Base-by-base conservation (phyloP, 2,329 filamentous ascomycete genomes). In the Coniochaeta pulveracea region DNA sequence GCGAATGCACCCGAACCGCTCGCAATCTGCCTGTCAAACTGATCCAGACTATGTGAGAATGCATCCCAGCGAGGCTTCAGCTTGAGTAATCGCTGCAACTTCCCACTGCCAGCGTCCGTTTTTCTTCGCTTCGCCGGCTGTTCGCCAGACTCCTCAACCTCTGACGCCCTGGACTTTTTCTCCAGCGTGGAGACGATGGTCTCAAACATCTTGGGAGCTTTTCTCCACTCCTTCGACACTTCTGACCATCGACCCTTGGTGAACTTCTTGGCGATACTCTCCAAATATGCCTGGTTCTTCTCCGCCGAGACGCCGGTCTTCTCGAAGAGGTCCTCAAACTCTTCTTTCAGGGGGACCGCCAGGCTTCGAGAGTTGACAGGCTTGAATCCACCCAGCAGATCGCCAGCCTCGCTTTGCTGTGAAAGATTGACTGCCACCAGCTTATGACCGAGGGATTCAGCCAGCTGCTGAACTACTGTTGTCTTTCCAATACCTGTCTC, bases 401-500 rank as follows among this genome's bases (percentile, higher is more conserved):
- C 91, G n/a, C 88, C 84, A 25, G 83, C 88, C 57, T 99, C 93
- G 49, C 88, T 96, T 54, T 99, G 93, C 52, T 98, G 93, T 0
- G 91, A 98, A 51, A 99, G 57, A 50, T 99, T 99, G 50, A 98
- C 86, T 3, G 88, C 85, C 0, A 86, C 82, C 10, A 99, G 70
- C 47, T 85, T 93, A 50, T 86, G 82, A 2, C 88, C 85, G 18
- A 95, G 68, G 4, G 80, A 72, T 37, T 82, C 78, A 0, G 91
- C 86, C 36, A 99, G 65, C 50, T 95, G 86, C 54, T 99, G 91
- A 10, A 98, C 80, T 17, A 91, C 83, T 0, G 91, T 94, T 1
- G 91, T 99, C 59, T 99, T 99, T 47, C 91, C 91, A 33, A 94
- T 95, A 63, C 91, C 91, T 6, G 91, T 99, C 61, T 99, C 91